Evolutionary conservation across 495 filamentous ascomycete genomes (phyloP).

Genomic region (Thermothielavioides terrestris): DNA sequence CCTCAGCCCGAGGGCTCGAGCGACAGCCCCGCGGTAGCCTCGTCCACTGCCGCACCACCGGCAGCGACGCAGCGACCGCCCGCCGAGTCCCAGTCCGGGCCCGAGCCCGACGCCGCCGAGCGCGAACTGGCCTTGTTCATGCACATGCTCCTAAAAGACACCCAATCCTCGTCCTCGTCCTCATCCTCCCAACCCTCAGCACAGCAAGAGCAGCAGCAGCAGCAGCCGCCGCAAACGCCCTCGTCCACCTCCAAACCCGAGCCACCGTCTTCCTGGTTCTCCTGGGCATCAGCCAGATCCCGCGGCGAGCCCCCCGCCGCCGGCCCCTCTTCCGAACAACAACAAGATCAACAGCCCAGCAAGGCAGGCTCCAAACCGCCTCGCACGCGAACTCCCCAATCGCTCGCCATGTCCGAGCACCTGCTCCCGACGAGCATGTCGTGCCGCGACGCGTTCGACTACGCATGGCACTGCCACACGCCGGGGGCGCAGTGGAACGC

Average conservation of each 20-base stretch:
- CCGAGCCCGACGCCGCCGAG: constrained; percentile 19
- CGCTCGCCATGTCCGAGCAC: constrained; percentile 41
- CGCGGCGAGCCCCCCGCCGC: background rate
- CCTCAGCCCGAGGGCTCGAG: constrained; percentile 11
- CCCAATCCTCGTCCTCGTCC: constrained; percentile 4
- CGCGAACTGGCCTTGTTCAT: constrained; percentile 37
- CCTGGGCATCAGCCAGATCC: constrained; percentile 9
- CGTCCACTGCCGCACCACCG: constrained; percentile 2
- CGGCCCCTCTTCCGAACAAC: constrained; percentile 6
- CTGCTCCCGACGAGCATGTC: constrained; percentile 74
- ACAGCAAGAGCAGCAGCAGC: constrained; percentile 1
- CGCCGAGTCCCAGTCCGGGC: background rate
- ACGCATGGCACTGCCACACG: constrained; percentile 90
- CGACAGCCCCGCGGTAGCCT: constrained; percentile 9
- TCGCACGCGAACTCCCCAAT: constrained; percentile 13
- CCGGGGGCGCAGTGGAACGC: constrained; percentile 73
- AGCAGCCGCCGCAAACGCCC: background rate
- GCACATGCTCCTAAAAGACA: constrained; percentile 28
- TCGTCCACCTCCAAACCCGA: background rate
- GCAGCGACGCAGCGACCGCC: constrained; percentile 2
- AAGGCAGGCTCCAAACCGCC: constrained; percentile 4
- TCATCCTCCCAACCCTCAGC: background rate
- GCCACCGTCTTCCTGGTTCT: constrained; percentile 12
- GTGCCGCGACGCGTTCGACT: constrained; percentile 84
- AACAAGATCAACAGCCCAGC: constrained; percentile 14